A percentile compares a stretch with the other conserved stretches of the same genome.
Evolutionary conservation across 2,329 filamentous ascomycete genomes (phyloP).

Genomic region (Aureobasidium sp.): DNA sequence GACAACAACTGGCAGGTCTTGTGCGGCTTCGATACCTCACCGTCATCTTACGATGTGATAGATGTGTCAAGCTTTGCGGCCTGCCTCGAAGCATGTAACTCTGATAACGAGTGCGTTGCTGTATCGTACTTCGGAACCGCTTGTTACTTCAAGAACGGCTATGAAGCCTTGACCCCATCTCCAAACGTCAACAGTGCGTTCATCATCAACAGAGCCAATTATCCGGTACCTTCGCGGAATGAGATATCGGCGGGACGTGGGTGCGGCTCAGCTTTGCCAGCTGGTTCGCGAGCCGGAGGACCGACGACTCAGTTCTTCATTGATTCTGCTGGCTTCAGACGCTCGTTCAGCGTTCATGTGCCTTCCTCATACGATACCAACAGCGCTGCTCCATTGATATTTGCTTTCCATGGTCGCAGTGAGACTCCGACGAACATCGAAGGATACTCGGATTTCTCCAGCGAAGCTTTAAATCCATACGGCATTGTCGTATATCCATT

Average conservation of each 20-base stretch:
- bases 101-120: neutral
- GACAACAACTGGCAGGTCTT: slow-evolving; percentile 3
- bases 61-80: neutral
- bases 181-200: neutral
- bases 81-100: slow-evolving; percentile 13
- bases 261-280: slow-evolving; percentile 18
- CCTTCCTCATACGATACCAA: slow-evolving; percentile 31
- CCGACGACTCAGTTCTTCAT: slow-evolving; percentile 16
- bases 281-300: slow-evolving; percentile 16
- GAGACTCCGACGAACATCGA: slow-evolving; percentile 32
- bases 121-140: slow-evolving; percentile 9
- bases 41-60: neutral
- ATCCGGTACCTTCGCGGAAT: slow-evolving; percentile 9
- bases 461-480: slow-evolving; percentile 35
- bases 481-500: slow-evolving; percentile 39
- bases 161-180: neutral
- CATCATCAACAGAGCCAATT: slow-evolving; percentile 1
- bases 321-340: slow-evolving; percentile 22
- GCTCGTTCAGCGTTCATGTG: slow-evolving; percentile 31
- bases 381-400: slow-evolving; percentile 33
- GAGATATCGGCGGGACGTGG: slow-evolving; percentile 17
- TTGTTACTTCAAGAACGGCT: slow-evolving; percentile 13
- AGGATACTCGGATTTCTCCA: slow-evolving; percentile 37
- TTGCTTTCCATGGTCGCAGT: slow-evolving; percentile 40
- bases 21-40: neutral